Base-by-base conservation (phyloP, 441 rosid species). In the Flueggea neowawraea region DNA sequence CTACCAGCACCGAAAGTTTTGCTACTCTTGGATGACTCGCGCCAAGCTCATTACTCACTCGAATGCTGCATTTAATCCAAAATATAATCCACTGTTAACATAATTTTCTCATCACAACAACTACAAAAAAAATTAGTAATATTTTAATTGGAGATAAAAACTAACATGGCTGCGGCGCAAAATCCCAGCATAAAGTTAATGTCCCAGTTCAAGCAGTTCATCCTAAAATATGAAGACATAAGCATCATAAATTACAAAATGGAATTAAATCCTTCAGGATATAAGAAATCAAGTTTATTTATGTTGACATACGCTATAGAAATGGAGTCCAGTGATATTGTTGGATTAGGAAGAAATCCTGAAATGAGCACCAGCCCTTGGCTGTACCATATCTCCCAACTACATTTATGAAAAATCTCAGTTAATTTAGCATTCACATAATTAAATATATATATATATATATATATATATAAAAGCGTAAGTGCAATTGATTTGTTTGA, bases 361-460 rank as follows among this genome's bases (percentile, higher is more conserved):
- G 96, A 83, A 44, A 94, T 73, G 1, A 94, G 80, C 64, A 94
- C 97, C 61, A 91, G 72, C 60, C 94, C 99, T 82, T 90, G 99
- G 71, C 54, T 83, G 83, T 87, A 94, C 96, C 99, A 94, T 62
- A 94, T 84, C 86, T 94, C 99, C 82, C 90, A 87, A 70, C 97
- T 94, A 45, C 82, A 75, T 17, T 36, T 4, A 36, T 36, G 41
- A 8, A n/a, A n/a, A 16, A 31, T 7, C 13, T 55, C 28, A 22
- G 2, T 55, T 22, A 31, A 22, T 55, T 16, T 5, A 16, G n/a
- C 41, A 16, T 31, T 16, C 12, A 12, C 3, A 54, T 14, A 22
- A 7, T 2, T 10, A 0, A 1, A 10, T n/a, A n/a, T n/a, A 33
- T 17, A 5, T 6, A 51, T 11, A 33, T 4, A 4, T 33, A 6